Evolutionary conservation across 129 eudicot genomes (phyloP), one percentile per base, ranked within the genome.

Genomic region (Silybum marianum): DNA sequence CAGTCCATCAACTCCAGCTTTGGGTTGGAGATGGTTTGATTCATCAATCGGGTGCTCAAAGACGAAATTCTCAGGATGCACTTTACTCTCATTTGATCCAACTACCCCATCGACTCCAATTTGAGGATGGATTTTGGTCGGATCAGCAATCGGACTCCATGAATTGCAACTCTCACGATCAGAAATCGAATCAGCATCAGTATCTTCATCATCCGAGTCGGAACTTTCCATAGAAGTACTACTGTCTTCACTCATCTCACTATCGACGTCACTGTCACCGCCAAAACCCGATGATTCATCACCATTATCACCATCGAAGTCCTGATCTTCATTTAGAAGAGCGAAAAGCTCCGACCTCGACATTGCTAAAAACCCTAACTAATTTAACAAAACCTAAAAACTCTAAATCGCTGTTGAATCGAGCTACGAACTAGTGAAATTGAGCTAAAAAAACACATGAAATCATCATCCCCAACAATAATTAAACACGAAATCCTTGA

Each of bases 1-100:
- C 73, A 85, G 76, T 25, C 87, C 80, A n/a, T 69, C 58, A 25
- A 40, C 23, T 46, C 62, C 62, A 39, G 19, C n/a, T 40, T 73
- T 74, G 42, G 25, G 3, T 18, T 48, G 67, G 10, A 24, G 24
- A 46, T 26, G 6, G 9, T 16, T 23, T 22, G 60, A 9, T 72
- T 44, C 77, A 22, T 42, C 62, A 73, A 73, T 6, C 22, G 38
- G 24, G 75, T 34, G 1, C 42, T 38, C 42, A 38, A 6, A 38
- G 42, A 38, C 42, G 42, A 38, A 38, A 58, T 54, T 3, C 54
- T 44, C 54, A 10, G 54, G 54, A 44, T 44, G 13, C 65, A 54
- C 65, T 54, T 1, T 5, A 54, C 66, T n/a, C 66, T 58, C 66
- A 58, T 58, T 58, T 2, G 23, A 58, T 58, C 66, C 23, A 48